These are phyloP conservation scores for Piper betle DNA, from an alignment of 164 flowering plant genomes.

Conservation along the genomic window DNA sequence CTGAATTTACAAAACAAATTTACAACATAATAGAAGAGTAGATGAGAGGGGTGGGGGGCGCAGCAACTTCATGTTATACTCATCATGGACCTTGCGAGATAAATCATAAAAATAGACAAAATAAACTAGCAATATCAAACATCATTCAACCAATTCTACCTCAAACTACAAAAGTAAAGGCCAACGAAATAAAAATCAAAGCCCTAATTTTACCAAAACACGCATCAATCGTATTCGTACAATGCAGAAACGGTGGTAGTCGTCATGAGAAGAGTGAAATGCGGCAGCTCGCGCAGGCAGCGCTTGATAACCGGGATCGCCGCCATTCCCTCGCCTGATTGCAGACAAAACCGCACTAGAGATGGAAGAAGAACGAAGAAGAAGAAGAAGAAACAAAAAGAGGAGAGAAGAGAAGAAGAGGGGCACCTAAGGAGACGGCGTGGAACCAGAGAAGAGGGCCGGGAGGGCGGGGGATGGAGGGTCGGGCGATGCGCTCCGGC, in stretches of 20 bases:
- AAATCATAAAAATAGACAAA: too few species aligned
- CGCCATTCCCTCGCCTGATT: constrained; percentile 80
- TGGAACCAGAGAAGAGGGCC: constrained; percentile 91
- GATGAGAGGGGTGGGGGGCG: too few species aligned
- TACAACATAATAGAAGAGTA: too few species aligned
- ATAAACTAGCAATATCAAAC: too few species aligned
- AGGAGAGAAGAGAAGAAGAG: background rate
- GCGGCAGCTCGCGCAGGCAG: constrained; percentile 43
- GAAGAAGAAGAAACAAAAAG: too few species aligned
- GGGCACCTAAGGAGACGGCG: constrained; percentile 81
- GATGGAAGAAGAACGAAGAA: too few species aligned
- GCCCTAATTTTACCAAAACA: background rate
- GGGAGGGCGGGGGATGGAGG: constrained; percentile 62
- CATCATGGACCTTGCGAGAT: too few species aligned
- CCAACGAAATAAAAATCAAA: too few species aligned
- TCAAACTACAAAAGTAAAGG: too few species aligned
- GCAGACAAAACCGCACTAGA: background rate
- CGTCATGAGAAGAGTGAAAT: constrained; percentile 64
- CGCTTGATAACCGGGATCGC: constrained; percentile 69
- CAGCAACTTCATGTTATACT: too few species aligned
- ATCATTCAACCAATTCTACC: too few species aligned
- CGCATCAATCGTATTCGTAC: constrained; percentile 26
- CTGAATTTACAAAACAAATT: too few species aligned
- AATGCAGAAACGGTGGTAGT: constrained; percentile 69
- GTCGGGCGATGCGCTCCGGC: constrained; percentile 73